phyloP scores from a whole-genome alignment of 2,329 filamentous ascomycete genomes.

The Claviceps spartinae region DNA sequence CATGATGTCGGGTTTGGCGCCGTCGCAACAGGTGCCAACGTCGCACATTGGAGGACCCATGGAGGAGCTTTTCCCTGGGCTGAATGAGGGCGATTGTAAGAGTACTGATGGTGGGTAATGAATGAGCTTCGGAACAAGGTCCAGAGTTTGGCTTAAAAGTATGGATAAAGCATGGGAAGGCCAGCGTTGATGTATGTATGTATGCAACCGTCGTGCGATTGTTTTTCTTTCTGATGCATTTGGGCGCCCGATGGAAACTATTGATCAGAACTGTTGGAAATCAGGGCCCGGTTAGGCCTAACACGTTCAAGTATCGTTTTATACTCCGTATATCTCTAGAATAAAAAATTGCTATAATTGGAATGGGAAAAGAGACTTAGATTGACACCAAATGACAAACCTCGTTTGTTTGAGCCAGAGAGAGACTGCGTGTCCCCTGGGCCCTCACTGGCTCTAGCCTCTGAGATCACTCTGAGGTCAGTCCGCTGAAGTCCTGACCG shows the following conservation, averaged over 20 bases:
- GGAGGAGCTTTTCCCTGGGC: conserved; percentile 3
- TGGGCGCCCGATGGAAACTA: not conserved
- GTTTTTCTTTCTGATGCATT: not conserved
- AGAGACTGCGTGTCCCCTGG: not conserved
- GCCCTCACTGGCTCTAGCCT: too few species aligned
- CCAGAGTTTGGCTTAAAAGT: not conserved
- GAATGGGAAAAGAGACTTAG: not conserved
- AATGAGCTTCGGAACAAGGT: not conserved
- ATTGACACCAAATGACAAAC: not conserved
- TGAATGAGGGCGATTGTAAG: not conserved
- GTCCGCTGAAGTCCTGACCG: too few species aligned
- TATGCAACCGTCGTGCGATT: not conserved
- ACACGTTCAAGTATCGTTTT: too few species aligned
- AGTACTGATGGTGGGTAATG: not conserved
- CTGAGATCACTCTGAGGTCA: too few species aligned
- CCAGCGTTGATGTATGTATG: not conserved
- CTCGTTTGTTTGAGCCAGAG: not conserved
- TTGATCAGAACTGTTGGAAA: not conserved
- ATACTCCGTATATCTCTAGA: too few species aligned
- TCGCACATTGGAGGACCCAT: conserved; percentile 1
- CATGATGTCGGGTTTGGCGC: not conserved
- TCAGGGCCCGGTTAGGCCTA: not conserved
- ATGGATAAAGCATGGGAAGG: not conserved
- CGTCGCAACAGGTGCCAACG: not conserved
- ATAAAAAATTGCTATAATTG: not conserved